These are phyloP conservation scores for Casuarina glauca DNA, from an alignment of 306 rosid genomes.

Conservation along the genomic window DNA sequence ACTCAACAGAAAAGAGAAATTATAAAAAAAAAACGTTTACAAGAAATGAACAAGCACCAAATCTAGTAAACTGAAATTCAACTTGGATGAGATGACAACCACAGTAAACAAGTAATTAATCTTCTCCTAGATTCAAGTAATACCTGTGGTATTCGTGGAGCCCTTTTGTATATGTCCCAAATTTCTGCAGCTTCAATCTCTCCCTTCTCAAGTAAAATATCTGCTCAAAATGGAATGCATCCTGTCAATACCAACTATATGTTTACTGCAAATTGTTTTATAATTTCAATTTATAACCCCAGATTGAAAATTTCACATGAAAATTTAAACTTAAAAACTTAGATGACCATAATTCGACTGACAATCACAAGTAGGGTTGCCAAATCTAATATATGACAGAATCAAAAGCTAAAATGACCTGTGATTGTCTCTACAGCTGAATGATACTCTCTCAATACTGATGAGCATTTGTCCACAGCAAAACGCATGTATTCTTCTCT, in stretches of 20 bases:
- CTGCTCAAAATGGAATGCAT: slow-evolving; percentile 50
- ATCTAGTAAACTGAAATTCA: neutral
- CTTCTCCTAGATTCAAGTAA: slow-evolving; percentile 22
- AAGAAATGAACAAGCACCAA: neutral
- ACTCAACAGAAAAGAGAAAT: neutral
- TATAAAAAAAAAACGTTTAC: neutral
- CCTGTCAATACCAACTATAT: slow-evolving; percentile 13
- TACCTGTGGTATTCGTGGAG: slow-evolving; percentile 77
- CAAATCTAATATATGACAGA: slow-evolving; percentile 25
- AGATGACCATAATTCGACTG: slow-evolving; percentile 1
- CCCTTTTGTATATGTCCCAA: slow-evolving; percentile 68
- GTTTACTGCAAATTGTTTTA: slow-evolving; percentile 13
- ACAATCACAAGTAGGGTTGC: slow-evolving; percentile 13
- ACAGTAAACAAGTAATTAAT: slow-evolving; percentile 11
- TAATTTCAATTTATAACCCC: slow-evolving; percentile 6
- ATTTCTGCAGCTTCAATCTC: slow-evolving; percentile 77
- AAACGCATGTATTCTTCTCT: slow-evolving; percentile 95
- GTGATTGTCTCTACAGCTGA: slow-evolving; percentile 92
- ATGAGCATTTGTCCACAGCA: slow-evolving; percentile 71
- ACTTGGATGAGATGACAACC: slow-evolving; percentile 4
- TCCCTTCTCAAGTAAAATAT: slow-evolving; percentile 83
- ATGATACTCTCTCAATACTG: slow-evolving; percentile 69
- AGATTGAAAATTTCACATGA: slow-evolving; percentile 8
- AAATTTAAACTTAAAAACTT: neutral
- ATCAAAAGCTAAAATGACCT: slow-evolving; percentile 50